Conservation (phyloP, 306 rosid genomes). For the Acacia confusa region DNA sequence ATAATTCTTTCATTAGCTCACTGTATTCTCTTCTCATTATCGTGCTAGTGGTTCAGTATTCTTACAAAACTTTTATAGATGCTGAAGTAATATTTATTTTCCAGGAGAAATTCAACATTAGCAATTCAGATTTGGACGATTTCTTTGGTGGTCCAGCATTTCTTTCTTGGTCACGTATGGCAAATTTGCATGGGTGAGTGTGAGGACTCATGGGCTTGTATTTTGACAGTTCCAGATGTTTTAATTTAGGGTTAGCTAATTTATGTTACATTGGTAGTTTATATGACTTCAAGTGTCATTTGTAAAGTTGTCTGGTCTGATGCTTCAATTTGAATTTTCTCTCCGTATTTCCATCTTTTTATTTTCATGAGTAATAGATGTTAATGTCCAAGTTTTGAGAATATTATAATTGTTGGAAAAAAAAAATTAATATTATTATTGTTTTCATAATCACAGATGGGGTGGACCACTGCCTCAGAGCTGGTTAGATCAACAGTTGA, state of each 20-base stretch:
- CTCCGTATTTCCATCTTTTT: not conserved
- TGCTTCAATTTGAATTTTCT: conserved; percentile 17
- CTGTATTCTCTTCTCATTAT: conserved; percentile 7
- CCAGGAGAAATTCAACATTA: conserved; percentile 73
- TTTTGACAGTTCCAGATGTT: conserved; percentile 13
- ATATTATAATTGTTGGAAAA: conserved; percentile 3
- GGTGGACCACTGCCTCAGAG: conserved; percentile 92
- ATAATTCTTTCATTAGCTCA: not conserved
- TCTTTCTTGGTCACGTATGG: conserved; percentile 97
- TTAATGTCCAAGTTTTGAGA: conserved; percentile 5
- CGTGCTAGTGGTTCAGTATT: conserved; percentile 9
- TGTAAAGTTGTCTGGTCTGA: conserved; percentile 1
- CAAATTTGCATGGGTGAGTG: conserved; percentile 87
- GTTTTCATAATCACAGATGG: conserved; percentile 58
- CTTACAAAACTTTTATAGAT: conserved; percentile 14
- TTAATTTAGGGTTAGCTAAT: conserved; percentile 13
- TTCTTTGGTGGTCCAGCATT: conserved; percentile 97
- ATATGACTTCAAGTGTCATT: conserved; percentile 23
- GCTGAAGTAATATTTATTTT: conserved; percentile 28
- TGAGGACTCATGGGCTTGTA: conserved; percentile 25
- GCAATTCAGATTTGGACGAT: conserved; percentile 67
- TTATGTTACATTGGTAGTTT: conserved; percentile 3
- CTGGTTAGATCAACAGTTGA: conserved; percentile 83
- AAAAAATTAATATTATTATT: not conserved
- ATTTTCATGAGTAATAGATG: conserved; percentile 10